Percentiles rank a stretch among this genome's conserved stretches.
These are phyloP conservation scores for Xylaria hypoxylon DNA, from an alignment of 2,329 filamentous ascomycete species.

Conservation along the genomic window DNA sequence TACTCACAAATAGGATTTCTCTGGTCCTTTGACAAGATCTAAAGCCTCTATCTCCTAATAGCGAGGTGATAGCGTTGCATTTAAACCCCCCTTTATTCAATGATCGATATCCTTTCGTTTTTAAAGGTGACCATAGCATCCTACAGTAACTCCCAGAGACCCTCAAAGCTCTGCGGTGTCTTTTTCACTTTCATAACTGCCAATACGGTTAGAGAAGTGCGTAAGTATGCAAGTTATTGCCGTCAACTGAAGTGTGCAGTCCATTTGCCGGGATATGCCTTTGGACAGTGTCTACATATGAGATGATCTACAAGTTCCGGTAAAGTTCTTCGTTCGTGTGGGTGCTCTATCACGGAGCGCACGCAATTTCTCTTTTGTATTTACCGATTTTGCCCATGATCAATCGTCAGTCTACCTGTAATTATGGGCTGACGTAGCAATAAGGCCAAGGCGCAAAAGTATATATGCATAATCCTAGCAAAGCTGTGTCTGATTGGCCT, in stretches of 20 bases:
- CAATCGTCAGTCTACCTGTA: constrained; percentile 10
- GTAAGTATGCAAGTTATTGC: no score
- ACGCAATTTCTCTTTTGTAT: constrained; percentile 15
- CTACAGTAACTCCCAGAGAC: no score
- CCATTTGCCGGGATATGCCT: not conserved
- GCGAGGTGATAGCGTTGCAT: no score
- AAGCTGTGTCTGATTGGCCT: constrained; percentile 12
- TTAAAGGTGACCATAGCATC: no score
- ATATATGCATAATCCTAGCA: constrained; percentile 3
- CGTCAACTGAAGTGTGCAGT: no score
- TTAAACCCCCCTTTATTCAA: no score
- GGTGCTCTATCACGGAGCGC: not conserved
- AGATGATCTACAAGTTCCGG: not conserved
- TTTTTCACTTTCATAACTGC: not conserved
- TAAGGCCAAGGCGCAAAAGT: not conserved
- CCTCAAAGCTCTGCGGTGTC: not conserved
- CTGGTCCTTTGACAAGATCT: no score
- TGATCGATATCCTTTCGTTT: no score
- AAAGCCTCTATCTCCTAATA: no score
- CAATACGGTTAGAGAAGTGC: no score
- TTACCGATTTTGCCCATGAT: constrained; percentile 16
- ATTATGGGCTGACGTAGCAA: constrained; percentile 18
- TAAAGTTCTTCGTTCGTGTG: not conserved
- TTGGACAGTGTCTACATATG: not conserved
- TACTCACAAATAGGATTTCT: no score